Base-by-base conservation (phyloP, 2,329 filamentous ascomycete genomes). In the Emergomyces orientalis region DNA sequence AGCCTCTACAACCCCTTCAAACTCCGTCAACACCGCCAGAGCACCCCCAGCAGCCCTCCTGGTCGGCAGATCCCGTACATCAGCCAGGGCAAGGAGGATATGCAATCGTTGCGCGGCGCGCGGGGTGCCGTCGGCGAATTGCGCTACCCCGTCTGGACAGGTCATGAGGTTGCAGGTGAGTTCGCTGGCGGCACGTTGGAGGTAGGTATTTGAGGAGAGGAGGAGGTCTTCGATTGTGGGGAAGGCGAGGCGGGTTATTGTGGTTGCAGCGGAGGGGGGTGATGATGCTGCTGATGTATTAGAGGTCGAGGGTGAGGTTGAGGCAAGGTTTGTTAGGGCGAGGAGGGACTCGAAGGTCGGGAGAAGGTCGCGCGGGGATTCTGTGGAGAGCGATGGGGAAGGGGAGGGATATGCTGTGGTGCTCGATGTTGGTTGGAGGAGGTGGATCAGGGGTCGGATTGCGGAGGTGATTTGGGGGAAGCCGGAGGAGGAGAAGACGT, bases 341-440 rank as follows among this genome's bases (percentile, higher is more conserved):
- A 97, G 88, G 9, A 99, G 82, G 0, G 88, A 83, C 75, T 99
- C 94, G 68, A 97, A 99, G 0, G 89, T 87, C 0, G 94, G 91
- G 0, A 99, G 82, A 17, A 97, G 84, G 73, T 96, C 89, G 60
- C 88, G 84, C 1, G 84, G 84, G 61, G 81, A 79, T 63, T 78
- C 77, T 7, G 77, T 73, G 45, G 73, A 66, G 9, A 59, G 27
- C 2, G 57, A n/a, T 5, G 37, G 27, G 43, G 57, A 11, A 7
- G 22, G 11, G 45, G 59, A n/a, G 19, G 41, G 1, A 7, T 22
- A 9, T 13, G 43, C 8, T 55, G 87, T 84, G 2, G 81, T 79
- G 1, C 79, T 78, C 4, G 86, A 83, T 59, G 89, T 85, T 6
- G 86, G 84, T 0, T 83, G 78, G 19, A 97, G 82, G 61, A 97